Percentiles rank a stretch among this genome's conserved stretches.
phyloP scores from a whole-genome alignment of 306 rosid genomes.

The Dalbergia oliveri region DNA sequence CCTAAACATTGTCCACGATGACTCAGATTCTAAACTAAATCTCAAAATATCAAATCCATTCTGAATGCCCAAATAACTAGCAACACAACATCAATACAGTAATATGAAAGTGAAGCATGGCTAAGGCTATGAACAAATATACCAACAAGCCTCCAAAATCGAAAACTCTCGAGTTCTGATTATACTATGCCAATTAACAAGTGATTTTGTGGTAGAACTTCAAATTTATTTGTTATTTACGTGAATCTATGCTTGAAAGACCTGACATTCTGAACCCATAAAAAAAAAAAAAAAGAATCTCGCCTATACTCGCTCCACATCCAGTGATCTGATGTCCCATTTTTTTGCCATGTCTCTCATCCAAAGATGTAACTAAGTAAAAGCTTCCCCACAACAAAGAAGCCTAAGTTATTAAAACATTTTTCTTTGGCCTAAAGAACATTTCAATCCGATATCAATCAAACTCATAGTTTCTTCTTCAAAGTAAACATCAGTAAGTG shows the following conservation, averaged over 20 bases:
- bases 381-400: slow-evolving; percentile 24
- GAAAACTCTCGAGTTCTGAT: slow-evolving; percentile 10
- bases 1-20: slow-evolving; percentile 32
- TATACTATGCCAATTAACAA: not conserved
- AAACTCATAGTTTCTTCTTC: slow-evolving; percentile 29
- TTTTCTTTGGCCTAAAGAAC: not conserved
- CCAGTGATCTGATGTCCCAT: slow-evolving; percentile 26
- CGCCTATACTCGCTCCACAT: not conserved
- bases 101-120: not conserved
- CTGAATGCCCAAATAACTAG: not conserved
- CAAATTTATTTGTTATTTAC: not conserved
- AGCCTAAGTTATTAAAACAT: not conserved
- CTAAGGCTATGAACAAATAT: slow-evolving; percentile 4
- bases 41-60: slow-evolving; percentile 26
- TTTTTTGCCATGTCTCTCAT: slow-evolving; percentile 4
- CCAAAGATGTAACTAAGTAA: slow-evolving; percentile 19
- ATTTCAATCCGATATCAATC: slow-evolving; percentile 27
- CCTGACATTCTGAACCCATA: not conserved
- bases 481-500: slow-evolving; percentile 12
- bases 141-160: not conserved
- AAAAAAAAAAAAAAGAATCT: not conserved
- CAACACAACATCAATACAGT: no score
- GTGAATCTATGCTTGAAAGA: slow-evolving; percentile 24
- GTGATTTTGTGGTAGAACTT: slow-evolving; percentile 21
- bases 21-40: slow-evolving; percentile 31